phyloP scores from a whole-genome alignment of 257 asterid species.

The Jasminum sambac region DNA sequence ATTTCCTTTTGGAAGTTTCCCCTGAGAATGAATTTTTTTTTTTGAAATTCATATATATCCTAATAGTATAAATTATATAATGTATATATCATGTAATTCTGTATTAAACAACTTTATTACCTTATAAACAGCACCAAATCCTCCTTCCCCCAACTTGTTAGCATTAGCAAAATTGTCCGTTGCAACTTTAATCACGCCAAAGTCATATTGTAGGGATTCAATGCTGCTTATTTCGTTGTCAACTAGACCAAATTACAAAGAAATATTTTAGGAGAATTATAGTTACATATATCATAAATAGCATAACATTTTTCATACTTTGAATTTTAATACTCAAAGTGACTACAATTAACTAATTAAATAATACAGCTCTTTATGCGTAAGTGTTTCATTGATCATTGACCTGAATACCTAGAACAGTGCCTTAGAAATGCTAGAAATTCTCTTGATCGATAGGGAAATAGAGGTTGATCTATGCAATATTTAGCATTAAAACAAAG shows the following conservation, averaged over 20 bases:
- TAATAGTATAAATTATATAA: too few species aligned
- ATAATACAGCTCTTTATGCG: too few species aligned
- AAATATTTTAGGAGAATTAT: not conserved
- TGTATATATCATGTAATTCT: too few species aligned
- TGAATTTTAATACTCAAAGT: too few species aligned
- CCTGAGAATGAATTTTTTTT: slow-evolving; percentile 29
- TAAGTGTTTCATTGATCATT: too few species aligned
- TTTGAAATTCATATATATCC: too few species aligned
- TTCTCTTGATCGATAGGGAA: too few species aligned
- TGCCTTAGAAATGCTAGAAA: too few species aligned
- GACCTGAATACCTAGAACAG: too few species aligned
- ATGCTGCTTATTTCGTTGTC: slow-evolving; percentile 13
- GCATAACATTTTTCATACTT: too few species aligned
- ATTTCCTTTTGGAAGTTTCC: slow-evolving; percentile 28
- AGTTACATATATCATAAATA: not conserved
- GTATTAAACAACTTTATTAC: not conserved
- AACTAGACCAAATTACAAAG: not conserved
- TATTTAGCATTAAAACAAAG: not conserved
- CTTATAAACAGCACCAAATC: slow-evolving; percentile 4
- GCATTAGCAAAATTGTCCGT: not conserved
- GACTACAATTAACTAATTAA: too few species aligned
- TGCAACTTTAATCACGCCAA: slow-evolving; percentile 6
- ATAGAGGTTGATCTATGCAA: too few species aligned
- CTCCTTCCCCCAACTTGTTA: not conserved
- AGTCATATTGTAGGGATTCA: slow-evolving; percentile 33